phyloP scores from a whole-genome alignment of 202 grass and related monocot genomes.

The Carex sylvatica region DNA sequence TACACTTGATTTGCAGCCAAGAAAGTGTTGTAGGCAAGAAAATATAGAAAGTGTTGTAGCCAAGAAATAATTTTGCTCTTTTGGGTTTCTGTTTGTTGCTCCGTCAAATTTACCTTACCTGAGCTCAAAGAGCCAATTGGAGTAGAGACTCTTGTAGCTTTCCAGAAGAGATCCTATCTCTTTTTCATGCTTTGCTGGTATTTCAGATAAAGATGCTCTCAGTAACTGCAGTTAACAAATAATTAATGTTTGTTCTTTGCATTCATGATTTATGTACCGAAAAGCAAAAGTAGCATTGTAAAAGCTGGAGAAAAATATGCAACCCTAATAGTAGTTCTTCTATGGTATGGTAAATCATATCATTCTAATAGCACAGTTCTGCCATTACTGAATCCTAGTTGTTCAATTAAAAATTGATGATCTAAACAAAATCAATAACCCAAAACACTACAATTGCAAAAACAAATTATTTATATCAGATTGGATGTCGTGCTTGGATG shows the following conservation, averaged over 20 bases:
- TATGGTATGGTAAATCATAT: not conserved
- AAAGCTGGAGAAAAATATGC: too few species aligned
- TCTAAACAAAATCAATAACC: not conserved
- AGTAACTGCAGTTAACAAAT: slow-evolving; percentile 54
- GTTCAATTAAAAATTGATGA: not conserved
- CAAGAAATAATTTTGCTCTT: not conserved
- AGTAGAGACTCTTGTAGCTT: slow-evolving; percentile 67
- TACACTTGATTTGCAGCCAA: too few species aligned
- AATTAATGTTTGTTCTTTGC: not conserved
- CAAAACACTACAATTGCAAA: not conserved
- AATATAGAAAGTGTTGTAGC: not conserved
- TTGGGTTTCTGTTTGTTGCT: not conserved
- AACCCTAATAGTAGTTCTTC: not conserved
- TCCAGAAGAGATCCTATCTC: slow-evolving; percentile 48
- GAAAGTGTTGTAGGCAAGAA: too few species aligned
- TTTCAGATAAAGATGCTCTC: slow-evolving; percentile 47
- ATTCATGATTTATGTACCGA: not conserved
- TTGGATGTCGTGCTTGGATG: not conserved
- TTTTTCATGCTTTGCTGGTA: slow-evolving; percentile 66
- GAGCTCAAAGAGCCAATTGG: slow-evolving; percentile 88
- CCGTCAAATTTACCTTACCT: slow-evolving; percentile 29
- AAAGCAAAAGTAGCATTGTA: too few species aligned
- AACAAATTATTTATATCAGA: not conserved
- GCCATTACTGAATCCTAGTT: not conserved
- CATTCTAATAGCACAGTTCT: not conserved